Percentiles rank a stretch among this genome's conserved stretches.
Conservation (phyloP, 352 stramenopile species). For the Saprolegnia parasitica region DNA sequence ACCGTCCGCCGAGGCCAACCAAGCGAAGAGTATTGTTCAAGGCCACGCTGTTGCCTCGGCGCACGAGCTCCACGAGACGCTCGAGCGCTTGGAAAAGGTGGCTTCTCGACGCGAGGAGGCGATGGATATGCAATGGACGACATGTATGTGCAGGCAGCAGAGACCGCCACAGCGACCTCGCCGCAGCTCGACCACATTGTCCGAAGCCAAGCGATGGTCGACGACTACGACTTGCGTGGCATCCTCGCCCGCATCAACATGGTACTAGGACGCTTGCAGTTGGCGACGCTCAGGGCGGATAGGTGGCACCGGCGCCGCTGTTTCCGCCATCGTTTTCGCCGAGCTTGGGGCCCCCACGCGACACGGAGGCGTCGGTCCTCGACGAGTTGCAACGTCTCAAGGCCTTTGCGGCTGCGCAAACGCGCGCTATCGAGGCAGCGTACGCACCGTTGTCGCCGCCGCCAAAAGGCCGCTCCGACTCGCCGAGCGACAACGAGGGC, state of each 20-base stretch:
- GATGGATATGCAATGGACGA: too few species aligned
- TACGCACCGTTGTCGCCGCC: not conserved
- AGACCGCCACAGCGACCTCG: constrained; percentile 22
- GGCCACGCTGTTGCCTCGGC: constrained; percentile 2
- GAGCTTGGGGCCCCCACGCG: not conserved
- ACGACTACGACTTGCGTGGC: constrained; percentile 4
- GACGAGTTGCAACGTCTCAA: constrained; percentile 15
- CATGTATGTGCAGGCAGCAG: constrained; percentile 14
- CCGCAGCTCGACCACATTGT: constrained; percentile 24
- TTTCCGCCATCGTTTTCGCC: constrained; percentile 1
- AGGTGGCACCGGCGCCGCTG: not conserved
- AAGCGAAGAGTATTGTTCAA: constrained; percentile 14
- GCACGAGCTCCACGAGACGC: not conserved
- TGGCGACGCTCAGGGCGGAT: not conserved
- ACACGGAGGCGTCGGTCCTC: not conserved
- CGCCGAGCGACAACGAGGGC: not conserved
- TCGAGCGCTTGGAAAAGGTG: constrained; percentile 15
- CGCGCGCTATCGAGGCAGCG: constrained; percentile 8
- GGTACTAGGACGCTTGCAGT: constrained; percentile 4
- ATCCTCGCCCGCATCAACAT: constrained; percentile 19
- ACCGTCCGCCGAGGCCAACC: not conserved
- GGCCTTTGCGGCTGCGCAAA: not conserved
- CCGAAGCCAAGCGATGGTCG: constrained; percentile 5
- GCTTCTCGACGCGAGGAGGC: too few species aligned
- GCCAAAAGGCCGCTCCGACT: not conserved